Evolutionary conservation across 495 filamentous ascomycete genomes (phyloP), one percentile per base, ranked within the genome.

Genomic region (Hypoxylon fragiforme): DNA sequence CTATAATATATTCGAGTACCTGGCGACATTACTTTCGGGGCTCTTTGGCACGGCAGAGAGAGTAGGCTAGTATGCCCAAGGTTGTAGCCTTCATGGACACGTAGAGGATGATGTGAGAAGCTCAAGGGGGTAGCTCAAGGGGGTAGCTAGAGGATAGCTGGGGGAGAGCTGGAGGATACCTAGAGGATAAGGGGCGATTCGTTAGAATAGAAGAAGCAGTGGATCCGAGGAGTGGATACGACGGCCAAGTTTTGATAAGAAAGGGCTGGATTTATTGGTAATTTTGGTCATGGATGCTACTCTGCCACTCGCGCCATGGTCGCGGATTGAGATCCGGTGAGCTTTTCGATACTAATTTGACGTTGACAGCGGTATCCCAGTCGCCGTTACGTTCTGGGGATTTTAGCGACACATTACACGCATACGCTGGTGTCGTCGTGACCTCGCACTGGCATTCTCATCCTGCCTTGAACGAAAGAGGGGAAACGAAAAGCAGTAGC

Each of bases 311-410:
- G 43, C 47, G 24, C 53, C 59, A 45, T 39, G 44, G 31, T 41
- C 44, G 50, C 54, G 60, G 60, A 44, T 54, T 42, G 31, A 20
- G 54, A 58, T 50, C 54, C 53, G 60, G 49, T 47, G 44, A 34
- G 35, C 30, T 14, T 22, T 42, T 41, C 49, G 50, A 44, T 63
- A 28, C 38, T 50, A 63, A 63, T 63, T 63, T 63, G 50, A 50
- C 48, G 30, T 57, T 66, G 32, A 40, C 60, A 66, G 43, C 60
- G 64, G 64, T 66, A 66, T 61, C 60, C 63, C 39, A 35, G 62
- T 57, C 53, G 53, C 39, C 12, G 42, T 52, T 59, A 36, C 55
- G 50, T 37, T 37, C 46, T 58, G 50, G 54, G 55, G 50, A 46
- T 35, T 18, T 59, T 54, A 55, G 60, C 54, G 50, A 63, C 50